Base-by-base conservation (phyloP, 2,329 filamentous ascomycete genomes). In the Colletotrichum camelliae region DNA sequence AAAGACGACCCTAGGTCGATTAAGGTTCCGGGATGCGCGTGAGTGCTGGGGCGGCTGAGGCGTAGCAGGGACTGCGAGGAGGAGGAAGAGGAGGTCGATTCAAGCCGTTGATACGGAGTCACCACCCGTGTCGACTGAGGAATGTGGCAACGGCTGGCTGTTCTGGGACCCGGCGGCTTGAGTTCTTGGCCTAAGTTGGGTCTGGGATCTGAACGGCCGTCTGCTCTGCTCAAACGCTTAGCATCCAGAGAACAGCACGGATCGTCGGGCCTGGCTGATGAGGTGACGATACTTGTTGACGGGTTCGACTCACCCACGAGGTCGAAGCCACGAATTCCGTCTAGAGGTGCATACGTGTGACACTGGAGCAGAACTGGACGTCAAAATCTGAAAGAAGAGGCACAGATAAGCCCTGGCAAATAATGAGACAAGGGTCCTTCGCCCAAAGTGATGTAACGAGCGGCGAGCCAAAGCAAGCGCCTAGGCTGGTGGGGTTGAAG, bases 1-100 rank as follows among this genome's bases (percentile, higher is more conserved):
- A 70, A 70, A 70, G 60, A 62, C 48, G 48, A 55, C 43, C 58
- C 43, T 52, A 57, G 65, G 64, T 76, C 35, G 60, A 67, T 75
- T 70, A 76, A 75, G 71, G 74, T 70, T 76, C 70, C 60, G 74
- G 74, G 72, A 76, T 74, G 71, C 71, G 74, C 37, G 60, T 75
- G 70, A 70, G 71, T 29, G 24, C 57, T 75, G 60, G 55, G 66
- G 52, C 55, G 72, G 71, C 60, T 66, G 74, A 70, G 60, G 74
- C 72, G 72, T 75, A 71, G 74, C 61, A 70, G 64, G 60, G 37
- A 66, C 21, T 75, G 39, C 39, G 39, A 48, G 39, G 5, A 52
- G 43, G 43, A 52, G 29, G 43, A 21, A 21, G 60, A 62, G 66
- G 37, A 74, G 67, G 60, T 60, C 37, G 67, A 58, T 70, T 52